Percentiles rank a stretch among this genome's conserved stretches.
Evolutionary conservation across 2,329 filamentous ascomycete genomes (phyloP).

Genomic region (Phialemoniopsis sp.): DNA sequence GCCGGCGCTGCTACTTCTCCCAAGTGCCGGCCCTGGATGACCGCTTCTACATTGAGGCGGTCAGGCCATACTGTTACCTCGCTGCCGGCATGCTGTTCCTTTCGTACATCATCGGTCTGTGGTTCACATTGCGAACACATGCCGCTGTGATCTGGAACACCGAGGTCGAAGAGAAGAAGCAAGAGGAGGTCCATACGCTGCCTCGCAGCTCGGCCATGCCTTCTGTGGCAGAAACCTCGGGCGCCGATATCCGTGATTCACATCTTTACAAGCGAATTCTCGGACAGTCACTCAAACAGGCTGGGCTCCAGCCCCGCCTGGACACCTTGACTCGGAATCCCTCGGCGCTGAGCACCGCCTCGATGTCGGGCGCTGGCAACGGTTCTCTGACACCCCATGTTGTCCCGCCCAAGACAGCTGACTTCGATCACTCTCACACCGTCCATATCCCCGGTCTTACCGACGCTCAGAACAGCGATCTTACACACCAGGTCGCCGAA

Average conservation of each 20-base stretch:
- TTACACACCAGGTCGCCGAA: constrained; percentile 86
- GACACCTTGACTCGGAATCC: constrained; percentile 36
- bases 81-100: constrained; percentile 82
- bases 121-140: constrained; percentile 94
- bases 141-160: constrained; percentile 96
- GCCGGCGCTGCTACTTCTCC: constrained; percentile 89
- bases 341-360: constrained; percentile 26
- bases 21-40: constrained; percentile 82
- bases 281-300: constrained; percentile 82
- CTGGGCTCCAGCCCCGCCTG: constrained; percentile 60
- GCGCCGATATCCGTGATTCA: constrained; percentile 76
- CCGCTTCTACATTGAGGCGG: constrained; percentile 83
- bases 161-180: constrained; percentile 73
- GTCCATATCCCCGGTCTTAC: constrained; percentile 66
- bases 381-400: constrained; percentile 60
- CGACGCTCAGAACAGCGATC: constrained; percentile 73
- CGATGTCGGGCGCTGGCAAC: constrained; percentile 29
- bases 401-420: constrained; percentile 63
- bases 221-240: constrained; percentile 40
- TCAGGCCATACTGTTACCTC: constrained; percentile 90
- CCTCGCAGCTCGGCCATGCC: constrained; percentile 6
- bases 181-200: constrained; percentile 39
- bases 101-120: constrained; percentile 88
- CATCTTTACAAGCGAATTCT: constrained; percentile 91
- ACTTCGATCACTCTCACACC: constrained; percentile 26